Percentiles rank a stretch among this genome's conserved stretches.
Conservation (phyloP, 2,329 filamentous ascomycete species). For the Cercospora beticola region DNA sequence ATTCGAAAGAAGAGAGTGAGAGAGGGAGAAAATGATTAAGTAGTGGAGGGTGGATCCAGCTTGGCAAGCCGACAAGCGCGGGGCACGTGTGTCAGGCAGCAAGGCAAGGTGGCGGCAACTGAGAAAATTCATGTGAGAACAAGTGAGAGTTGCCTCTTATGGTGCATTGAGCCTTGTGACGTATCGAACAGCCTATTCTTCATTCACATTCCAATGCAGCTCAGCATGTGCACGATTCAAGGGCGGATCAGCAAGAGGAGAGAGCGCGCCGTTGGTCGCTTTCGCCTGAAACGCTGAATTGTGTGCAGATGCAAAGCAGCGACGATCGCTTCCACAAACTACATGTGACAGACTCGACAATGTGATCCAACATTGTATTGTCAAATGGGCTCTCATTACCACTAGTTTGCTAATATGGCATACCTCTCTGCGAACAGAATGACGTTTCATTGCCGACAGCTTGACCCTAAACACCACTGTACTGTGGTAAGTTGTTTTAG, state of each 20-base stretch:
- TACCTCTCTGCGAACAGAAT: not conserved
- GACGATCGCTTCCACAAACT: not conserved
- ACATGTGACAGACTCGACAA: not conserved
- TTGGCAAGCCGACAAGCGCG: slow-evolving; percentile 4
- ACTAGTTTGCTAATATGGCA: not conserved
- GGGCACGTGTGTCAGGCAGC: slow-evolving; percentile 7
- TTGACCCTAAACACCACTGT: not conserved
- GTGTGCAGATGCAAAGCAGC: not conserved
- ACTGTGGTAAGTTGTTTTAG: not conserved
- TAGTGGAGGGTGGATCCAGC: slow-evolving; percentile 1
- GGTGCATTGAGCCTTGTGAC: not conserved
- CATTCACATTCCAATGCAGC: not conserved
- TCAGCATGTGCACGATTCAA: not conserved
- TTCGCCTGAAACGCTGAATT: not conserved
- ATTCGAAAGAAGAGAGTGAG: slow-evolving; percentile 11
- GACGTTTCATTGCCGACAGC: not conserved
- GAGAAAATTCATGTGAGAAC: not conserved
- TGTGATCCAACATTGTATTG: not conserved
- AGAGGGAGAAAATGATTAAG: slow-evolving; percentile 8
- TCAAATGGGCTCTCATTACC: not conserved
- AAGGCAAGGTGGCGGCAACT: slow-evolving; percentile 2
- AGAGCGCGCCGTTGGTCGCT: not conserved
- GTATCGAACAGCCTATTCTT: not conserved
- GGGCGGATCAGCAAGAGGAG: not conserved
- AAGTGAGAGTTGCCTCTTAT: not conserved